A percentile compares a stretch with the other conserved stretches of the same genome.
These are phyloP conservation scores for Diutina ranongensis DNA, from an alignment of 1,139 yeast species.

Conservation along the genomic window DNA sequence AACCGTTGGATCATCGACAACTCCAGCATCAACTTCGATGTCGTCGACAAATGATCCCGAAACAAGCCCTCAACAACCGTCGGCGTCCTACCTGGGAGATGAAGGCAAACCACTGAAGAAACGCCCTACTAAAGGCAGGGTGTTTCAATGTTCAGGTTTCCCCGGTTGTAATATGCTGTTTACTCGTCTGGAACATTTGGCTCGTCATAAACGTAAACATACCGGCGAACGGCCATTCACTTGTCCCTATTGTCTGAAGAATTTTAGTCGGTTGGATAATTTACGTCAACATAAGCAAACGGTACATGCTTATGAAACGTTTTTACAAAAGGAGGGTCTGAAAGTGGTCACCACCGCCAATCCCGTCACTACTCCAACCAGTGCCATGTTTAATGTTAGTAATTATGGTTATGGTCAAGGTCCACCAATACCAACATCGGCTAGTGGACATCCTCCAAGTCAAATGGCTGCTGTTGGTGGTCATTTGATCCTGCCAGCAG, in stretches of 20 bases:
- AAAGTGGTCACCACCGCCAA: background rate
- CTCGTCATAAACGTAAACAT: constrained; percentile 85
- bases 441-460: constrained; percentile 1
- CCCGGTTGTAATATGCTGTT: constrained; percentile 85
- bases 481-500: constrained; percentile 6
- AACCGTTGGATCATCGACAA: background rate
- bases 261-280: constrained; percentile 78
- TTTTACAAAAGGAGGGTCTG: constrained; percentile 15
- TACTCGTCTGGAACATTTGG: constrained; percentile 81
- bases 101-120: constrained; percentile 12
- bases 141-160: constrained; percentile 79
- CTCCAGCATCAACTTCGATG: background rate
- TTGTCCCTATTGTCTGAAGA: constrained; percentile 71
- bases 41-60: background rate
- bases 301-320: constrained; percentile 73
- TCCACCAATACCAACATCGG: constrained; percentile 6
- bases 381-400: background rate
- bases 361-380: constrained; percentile 1
- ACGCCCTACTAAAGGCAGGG: constrained; percentile 43
- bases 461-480: background rate
- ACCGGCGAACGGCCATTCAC: constrained; percentile 93
- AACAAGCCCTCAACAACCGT: background rate
- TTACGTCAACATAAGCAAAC: constrained; percentile 88
- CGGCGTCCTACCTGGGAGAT: background rate
- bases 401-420: background rate